A percentile compares a stretch with the other conserved stretches of the same genome.
phyloP scores from a whole-genome alignment of 225 moss, liverwort and hornwort species.

The Antitrichia curtipendula region DNA sequence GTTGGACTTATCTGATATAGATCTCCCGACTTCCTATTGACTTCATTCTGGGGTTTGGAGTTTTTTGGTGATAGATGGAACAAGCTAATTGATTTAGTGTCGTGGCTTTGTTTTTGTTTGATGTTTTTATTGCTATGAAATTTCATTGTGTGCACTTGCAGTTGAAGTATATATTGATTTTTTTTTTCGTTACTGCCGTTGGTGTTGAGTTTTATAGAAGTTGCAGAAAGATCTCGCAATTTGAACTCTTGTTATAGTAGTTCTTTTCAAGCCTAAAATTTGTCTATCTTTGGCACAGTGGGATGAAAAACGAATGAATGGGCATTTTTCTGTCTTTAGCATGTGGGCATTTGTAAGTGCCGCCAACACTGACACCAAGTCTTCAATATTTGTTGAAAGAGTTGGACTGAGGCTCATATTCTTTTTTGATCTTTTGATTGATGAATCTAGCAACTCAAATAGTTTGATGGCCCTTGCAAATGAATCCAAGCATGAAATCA shows the following conservation, averaged over 20 bases:
- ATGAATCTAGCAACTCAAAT: accelerated
- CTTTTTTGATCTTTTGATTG: neutral
- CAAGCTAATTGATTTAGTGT: too few relatives aligned
- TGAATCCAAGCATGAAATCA: neutral
- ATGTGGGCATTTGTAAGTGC: neutral
- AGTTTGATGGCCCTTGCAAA: accelerated
- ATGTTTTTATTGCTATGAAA: neutral
- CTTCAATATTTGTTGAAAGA: too few relatives aligned
- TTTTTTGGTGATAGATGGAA: neutral
- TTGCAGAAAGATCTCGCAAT: neutral
- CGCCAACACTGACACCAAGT: too few relatives aligned
- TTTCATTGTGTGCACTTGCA: neutral
- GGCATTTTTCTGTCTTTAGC: neutral
- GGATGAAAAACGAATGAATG: neutral
- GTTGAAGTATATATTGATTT: neutral
- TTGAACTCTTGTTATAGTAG: accelerated
- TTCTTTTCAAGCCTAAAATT: neutral
- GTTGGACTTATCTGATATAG: too few relatives aligned
- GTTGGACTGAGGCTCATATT: neutral
- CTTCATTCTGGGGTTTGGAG: neutral
- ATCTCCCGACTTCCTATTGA: neutral
- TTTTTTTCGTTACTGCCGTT: neutral
- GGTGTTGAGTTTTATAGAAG: neutral
- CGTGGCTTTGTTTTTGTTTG: neutral
- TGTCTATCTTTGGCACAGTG: accelerated